Conservation (phyloP, 2,329 filamentous ascomycete species). For the Epichloe amarillans region DNA sequence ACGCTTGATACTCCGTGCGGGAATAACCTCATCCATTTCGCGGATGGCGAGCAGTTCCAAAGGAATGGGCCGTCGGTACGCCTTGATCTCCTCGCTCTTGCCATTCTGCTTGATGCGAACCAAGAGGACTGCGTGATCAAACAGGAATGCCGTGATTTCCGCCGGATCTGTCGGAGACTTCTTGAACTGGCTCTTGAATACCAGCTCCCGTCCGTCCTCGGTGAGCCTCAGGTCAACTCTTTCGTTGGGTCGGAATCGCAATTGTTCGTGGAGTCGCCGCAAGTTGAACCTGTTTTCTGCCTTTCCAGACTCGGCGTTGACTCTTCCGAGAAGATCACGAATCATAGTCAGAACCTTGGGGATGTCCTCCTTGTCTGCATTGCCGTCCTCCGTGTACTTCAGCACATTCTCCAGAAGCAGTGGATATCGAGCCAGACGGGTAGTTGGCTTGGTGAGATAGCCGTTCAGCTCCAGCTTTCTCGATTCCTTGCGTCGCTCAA, state of each 20-base stretch:
- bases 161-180: constrained; percentile 78
- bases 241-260: constrained; percentile 82
- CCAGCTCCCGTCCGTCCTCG: constrained; percentile 80
- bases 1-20: constrained; percentile 67
- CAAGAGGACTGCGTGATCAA: constrained; percentile 88
- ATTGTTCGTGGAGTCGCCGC: constrained; percentile 77
- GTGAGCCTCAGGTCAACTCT: constrained; percentile 89
- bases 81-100: constrained; percentile 88
- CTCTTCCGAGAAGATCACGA: constrained; percentile 70
- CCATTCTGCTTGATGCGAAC: constrained; percentile 85
- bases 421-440: constrained; percentile 84
- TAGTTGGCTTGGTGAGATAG: constrained; percentile 95
- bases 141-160: constrained; percentile 89
- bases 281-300: constrained; percentile 97
- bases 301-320: constrained; percentile 92
- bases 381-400: constrained; percentile 83
- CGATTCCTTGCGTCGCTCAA: constrained; percentile 89
- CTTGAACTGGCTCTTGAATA: constrained; percentile 90
- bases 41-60: constrained; percentile 84
- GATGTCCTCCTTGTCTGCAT: constrained; percentile 81
- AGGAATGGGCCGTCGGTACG: constrained; percentile 87
- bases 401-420: constrained; percentile 80
- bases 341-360: constrained; percentile 81
- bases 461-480: constrained; percentile 94
- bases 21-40: constrained; percentile 95